Evolutionary conservation across 2,329 filamentous ascomycete species (phyloP).

Genomic region (Massarina eburnea): DNA sequence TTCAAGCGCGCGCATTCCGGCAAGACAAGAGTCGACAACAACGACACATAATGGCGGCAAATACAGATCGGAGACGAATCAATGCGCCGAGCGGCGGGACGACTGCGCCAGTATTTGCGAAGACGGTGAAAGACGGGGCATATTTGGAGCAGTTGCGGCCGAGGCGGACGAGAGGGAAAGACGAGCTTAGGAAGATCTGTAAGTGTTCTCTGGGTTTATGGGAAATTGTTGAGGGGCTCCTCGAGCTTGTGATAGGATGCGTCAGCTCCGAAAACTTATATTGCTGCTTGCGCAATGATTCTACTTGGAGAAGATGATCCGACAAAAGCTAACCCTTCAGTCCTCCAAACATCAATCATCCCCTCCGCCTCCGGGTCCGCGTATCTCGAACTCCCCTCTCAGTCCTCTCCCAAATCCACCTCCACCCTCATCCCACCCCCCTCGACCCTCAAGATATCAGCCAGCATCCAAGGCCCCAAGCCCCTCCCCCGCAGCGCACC

Average conservation of each 20-base stretch:
- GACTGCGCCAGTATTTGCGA: constrained; percentile 69
- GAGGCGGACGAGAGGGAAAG: constrained; percentile 61
- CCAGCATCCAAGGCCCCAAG: constrained; percentile 89
- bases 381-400: constrained; percentile 67
- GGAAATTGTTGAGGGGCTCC: too few relatives aligned
- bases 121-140: constrained; percentile 51
- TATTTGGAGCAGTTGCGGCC: constrained; percentile 51
- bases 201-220: constrained; percentile 48
- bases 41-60: constrained; percentile 24
- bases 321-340: constrained; percentile 47
- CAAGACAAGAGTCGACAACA: neutral
- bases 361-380: constrained; percentile 93
- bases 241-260: too few relatives aligned
- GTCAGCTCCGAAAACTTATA: too few relatives aligned
- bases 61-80: constrained; percentile 75
- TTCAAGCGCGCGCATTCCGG: constrained; percentile 15
- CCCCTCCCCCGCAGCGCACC: constrained; percentile 86
- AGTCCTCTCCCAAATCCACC: constrained; percentile 30
- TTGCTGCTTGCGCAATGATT: neutral
- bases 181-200: constrained; percentile 86
- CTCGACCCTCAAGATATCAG: constrained; percentile 84
- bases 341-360: constrained; percentile 87
- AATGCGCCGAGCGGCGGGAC: constrained; percentile 85
- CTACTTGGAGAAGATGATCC: neutral
- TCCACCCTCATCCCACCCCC: constrained; percentile 54